Evolutionary conservation across 768 basidiomycete genomes (phyloP), one percentile per base, ranked within the genome.

Genomic region (Cyclocybe aegerita): DNA sequence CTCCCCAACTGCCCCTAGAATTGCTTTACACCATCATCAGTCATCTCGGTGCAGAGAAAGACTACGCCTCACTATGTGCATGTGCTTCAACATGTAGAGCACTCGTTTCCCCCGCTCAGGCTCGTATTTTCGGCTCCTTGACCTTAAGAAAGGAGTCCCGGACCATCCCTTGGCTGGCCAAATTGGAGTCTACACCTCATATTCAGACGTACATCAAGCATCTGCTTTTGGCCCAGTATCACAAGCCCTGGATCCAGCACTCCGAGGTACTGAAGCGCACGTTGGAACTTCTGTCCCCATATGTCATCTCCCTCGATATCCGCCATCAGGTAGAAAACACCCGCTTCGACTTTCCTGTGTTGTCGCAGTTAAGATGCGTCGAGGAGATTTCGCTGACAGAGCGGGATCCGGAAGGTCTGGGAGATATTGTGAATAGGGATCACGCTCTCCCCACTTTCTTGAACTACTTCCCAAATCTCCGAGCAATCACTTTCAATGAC

Each of bases 401-500:
- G 32, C 39, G 49, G 15, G 4, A 12, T 4, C 40, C 9, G n/a
- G 23, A 23, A 7, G 17, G 17, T 12, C 32, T 16, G 12, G 15
- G 15, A 12, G 12, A 43, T 9, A n/a, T 9, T 14, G 7, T 23
- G 11, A 8, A 16, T 14, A 41, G 51, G 33, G 56, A 58, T 34
- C 33, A 34, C 17, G 50, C 40, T 37, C 45, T 58, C 9, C 49
- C 49, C 41, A 49, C 42, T 7, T 51, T 58, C 37, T 39, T 58
- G 32, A 54, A 54, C 46, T 43, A 45, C 31, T 58, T 58, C 31
- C 49, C 53, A 15, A 48, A 51, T 31, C 49, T 58, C 9, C 52
- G 46, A 37, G 47, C 42, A 7, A 54, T 58, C 39, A 48, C 40
- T 10, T 52, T 58, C 33, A 40, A 52, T 4, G 4, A 32, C 5